Base-by-base conservation (phyloP, 2,329 filamentous ascomycete genomes). In the Pseudopyricularia javanii region DNA sequence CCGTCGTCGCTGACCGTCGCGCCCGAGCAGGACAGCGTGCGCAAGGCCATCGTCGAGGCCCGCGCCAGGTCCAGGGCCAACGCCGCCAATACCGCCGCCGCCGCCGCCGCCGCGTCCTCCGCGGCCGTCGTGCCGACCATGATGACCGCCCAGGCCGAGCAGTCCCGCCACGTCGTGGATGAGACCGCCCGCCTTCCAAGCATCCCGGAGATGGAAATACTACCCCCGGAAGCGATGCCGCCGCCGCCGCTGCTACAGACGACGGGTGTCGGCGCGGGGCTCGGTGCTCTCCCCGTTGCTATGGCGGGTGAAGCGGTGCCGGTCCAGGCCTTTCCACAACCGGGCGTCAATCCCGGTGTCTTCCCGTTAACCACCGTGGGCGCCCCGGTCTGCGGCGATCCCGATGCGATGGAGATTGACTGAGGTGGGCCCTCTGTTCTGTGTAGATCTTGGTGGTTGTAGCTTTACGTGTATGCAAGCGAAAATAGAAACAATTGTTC, bases 11-110 rank as follows among this genome's bases (percentile, higher is more conserved):
- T 96, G 58, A 85, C 81, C 0, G 78, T 95, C 20, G 82, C 89
- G 1, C 77, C 82, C 63, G 83, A 88, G 58, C 76, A 85, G 30
- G 85, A 91, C 64, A 85, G 79, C 56, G 88, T 95, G 56, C 78
- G 89, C 55, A 88, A 84, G 66, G 88, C 88, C 8, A 90, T 96
- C 58, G 73, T 91, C 51, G 91, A 95, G 65, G 81, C 87, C 2
- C 78, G 89, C 51, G 79, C 78, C 48, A 76, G 89, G 53, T 74
- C 81, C 34, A 73, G 86, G 52, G 74, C 81, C 33, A 73, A 86
- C 52, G 80, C 86, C 55, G 63, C 63, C 52, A 70, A 72, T 60
- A 61, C 47, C 47, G n/a, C 15, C 14, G 12, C 47, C 9, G 17
- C 43, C 43, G 17, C 43, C 14, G 33, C 49, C 12, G 22, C 20